Conservation (phyloP, 257 asterid genomes). For the Jacaranda copaia region DNA sequence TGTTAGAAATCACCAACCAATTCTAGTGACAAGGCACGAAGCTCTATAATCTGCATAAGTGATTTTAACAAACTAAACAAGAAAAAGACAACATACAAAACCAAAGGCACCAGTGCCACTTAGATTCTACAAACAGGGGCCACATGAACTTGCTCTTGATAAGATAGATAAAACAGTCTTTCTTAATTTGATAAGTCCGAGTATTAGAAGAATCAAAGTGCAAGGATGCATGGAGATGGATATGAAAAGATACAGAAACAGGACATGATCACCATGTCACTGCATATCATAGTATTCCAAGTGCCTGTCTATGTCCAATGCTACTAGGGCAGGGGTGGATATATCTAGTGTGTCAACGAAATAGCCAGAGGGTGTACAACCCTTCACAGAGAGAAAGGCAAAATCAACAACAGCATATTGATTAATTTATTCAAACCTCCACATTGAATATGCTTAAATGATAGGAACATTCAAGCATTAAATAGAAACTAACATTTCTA, state of each 20-base stretch:
- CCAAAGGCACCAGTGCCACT: slow-evolving; percentile 2
- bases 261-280: neutral
- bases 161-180: neutral
- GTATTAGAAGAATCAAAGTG: slow-evolving; percentile 24
- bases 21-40: slow-evolving; percentile 16
- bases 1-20: slow-evolving; percentile 24
- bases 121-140: slow-evolving; percentile 21
- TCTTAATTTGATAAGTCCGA: slow-evolving; percentile 17
- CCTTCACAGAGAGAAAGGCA: slow-evolving; percentile 10
- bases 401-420: slow-evolving; percentile 20
- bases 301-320: neutral
- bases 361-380: neutral
- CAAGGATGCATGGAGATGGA: slow-evolving; percentile 13
- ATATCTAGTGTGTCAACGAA: neutral
- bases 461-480: slow-evolving; percentile 13
- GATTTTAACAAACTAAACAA: slow-evolving; percentile 14
- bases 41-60: slow-evolving; percentile 25
- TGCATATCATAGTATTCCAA: neutral
- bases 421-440: slow-evolving; percentile 15
- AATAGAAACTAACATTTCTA: slow-evolving; percentile 7
- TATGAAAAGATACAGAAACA: neutral
- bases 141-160: neutral
- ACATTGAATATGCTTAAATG: neutral
- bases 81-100: slow-evolving; percentile 2
- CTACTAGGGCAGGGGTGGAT: neutral